These are phyloP conservation scores for Penicillium corylophilum DNA, from an alignment of 2,329 filamentous ascomycete species.

Conservation along the genomic window DNA sequence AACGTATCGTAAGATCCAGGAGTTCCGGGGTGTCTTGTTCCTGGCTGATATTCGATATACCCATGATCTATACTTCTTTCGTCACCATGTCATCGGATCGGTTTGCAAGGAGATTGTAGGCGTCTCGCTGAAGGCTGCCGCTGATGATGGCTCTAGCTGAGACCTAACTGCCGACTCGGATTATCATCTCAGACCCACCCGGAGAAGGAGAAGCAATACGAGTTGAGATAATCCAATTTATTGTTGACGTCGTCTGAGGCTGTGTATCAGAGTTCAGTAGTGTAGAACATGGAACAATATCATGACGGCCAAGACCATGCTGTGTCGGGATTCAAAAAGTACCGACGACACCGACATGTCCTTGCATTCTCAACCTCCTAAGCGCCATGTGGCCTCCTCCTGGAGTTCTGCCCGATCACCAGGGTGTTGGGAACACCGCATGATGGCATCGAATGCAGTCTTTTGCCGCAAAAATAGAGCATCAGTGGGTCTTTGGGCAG, in stretches of 20 bases:
- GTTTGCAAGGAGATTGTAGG: neutral
- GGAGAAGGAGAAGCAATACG: neutral
- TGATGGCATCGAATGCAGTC: neutral
- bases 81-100: neutral
- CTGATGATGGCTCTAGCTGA: neutral
- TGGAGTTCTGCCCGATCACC: neutral
- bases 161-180: neutral
- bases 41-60: neutral
- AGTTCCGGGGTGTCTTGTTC: neutral
- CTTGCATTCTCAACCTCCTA: neutral
- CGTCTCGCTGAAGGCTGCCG: neutral
- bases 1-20: neutral
- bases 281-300: neutral
- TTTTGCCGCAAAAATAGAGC: neutral
- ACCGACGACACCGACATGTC: neutral
- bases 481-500: neutral
- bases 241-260: neutral
- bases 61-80: neutral
- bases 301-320: neutral
- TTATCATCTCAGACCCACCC: neutral
- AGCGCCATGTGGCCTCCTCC: neutral
- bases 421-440: neutral
- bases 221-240: neutral
- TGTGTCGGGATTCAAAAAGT: neutral
- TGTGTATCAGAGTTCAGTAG: neutral